Conservation (phyloP, 192 early-diverging fungal genomes). For the Entomortierella beljakovae region DNA sequence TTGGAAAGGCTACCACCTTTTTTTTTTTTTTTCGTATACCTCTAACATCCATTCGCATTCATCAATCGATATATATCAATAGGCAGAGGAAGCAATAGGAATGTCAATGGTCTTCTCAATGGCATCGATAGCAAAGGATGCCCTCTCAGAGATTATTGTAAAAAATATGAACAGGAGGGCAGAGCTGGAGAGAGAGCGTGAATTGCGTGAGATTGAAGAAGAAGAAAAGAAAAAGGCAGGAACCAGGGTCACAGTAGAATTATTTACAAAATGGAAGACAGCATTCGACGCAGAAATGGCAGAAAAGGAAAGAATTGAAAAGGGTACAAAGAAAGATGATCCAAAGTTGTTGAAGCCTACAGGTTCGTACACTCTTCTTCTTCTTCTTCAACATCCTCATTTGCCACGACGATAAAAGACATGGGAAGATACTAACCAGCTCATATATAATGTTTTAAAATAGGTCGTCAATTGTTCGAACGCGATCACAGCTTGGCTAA, state of each 20-base stretch:
- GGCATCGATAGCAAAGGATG: conserved; percentile 81
- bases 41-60: neutral
- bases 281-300: conserved; percentile 82
- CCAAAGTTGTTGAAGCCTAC: conserved; percentile 61
- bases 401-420: neutral
- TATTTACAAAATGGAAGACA: conserved; percentile 84
- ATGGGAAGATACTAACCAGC: neutral
- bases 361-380: conserved; percentile 16
- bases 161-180: conserved; percentile 65
- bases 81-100: conserved; percentile 82
- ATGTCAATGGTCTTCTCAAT: conserved; percentile 95
- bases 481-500: conserved; percentile 86
- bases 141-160: conserved; percentile 67
- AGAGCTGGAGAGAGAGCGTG: conserved; percentile 59
- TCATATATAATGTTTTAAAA: neutral
- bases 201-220: conserved; percentile 73
- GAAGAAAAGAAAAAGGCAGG: conserved; percentile 85
- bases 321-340: conserved; percentile 57
- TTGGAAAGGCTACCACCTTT: neutral
- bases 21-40: conserved; percentile 1
- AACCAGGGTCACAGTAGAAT: conserved; percentile 82
- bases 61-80: no score
- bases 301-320: conserved; percentile 58
- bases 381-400: no score
- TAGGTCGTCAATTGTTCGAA: conserved; percentile 92